Conservation (phyloP, 78 protist species). For the Emiliania huxleyi region DNA sequence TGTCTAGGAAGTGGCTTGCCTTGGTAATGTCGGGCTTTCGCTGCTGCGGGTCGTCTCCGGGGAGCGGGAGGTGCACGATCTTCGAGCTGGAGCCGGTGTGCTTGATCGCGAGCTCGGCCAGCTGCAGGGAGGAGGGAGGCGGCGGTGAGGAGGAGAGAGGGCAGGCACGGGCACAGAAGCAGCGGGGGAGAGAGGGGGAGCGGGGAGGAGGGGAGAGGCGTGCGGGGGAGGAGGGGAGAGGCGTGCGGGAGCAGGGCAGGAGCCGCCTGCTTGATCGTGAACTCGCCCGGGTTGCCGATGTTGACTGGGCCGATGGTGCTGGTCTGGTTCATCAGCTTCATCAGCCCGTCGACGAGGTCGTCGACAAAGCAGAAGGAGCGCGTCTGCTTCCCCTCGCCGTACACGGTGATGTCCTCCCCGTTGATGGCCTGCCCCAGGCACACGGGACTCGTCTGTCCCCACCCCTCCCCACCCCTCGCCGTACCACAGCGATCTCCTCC, state of each 20-base stretch:
- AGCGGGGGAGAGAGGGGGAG: too few relatives aligned
- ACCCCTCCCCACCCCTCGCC: too few relatives aligned
- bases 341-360: slow-evolving; percentile 69
- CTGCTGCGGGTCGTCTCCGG: slow-evolving; percentile 67
- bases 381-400: slow-evolving; percentile 79
- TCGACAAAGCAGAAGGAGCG: slow-evolving; percentile 64
- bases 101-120: neutral
- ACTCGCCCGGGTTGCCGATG: slow-evolving; percentile 83
- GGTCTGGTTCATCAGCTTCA: slow-evolving; percentile 48
- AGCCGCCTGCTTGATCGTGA: slow-evolving; percentile 58
- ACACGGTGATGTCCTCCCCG: slow-evolving; percentile 68
- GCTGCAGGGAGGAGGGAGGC: neutral
- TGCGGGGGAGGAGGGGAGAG: neutral
- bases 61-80: slow-evolving; percentile 17
- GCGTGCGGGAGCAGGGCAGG: slow-evolving; percentile 48
- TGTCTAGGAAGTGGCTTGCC: slow-evolving; percentile 17
- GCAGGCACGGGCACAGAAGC: too few relatives aligned
- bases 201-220: neutral
- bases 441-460: too few relatives aligned
- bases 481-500: too few relatives aligned
- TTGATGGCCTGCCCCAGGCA: slow-evolving; percentile 59
- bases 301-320: slow-evolving; percentile 58
- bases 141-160: neutral
- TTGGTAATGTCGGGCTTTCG: slow-evolving; percentile 63
- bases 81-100: neutral